Conservation (phyloP, 768 basidiomycete species). For the Boletus reticuloceps region DNA sequence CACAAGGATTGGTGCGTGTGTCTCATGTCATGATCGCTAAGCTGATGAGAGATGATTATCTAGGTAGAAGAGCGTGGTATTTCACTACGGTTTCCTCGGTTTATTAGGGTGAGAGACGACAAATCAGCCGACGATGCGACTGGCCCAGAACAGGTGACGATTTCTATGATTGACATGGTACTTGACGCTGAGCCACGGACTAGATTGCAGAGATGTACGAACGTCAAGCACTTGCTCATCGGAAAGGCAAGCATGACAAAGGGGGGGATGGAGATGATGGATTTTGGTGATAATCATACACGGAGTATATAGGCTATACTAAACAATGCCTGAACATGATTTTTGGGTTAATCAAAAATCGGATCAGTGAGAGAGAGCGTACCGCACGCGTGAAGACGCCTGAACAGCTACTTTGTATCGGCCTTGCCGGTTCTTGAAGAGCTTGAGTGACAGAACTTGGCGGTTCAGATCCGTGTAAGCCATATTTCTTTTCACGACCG, state of each 20-base stretch:
- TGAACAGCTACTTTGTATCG: slow-evolving; percentile 16
- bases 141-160: slow-evolving; percentile 80
- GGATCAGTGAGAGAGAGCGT: neutral
- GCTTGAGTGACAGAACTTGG: slow-evolving; percentile 49
- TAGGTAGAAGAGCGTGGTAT: slow-evolving; percentile 89
- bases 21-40: neutral
- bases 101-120: slow-evolving; percentile 90
- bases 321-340: slow-evolving; percentile 5
- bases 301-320: slow-evolving; percentile 11
- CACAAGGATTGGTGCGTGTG: slow-evolving; percentile 75
- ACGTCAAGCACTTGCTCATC: slow-evolving; percentile 79
- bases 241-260: slow-evolving; percentile 62
- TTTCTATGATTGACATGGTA: neutral
- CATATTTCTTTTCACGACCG: slow-evolving; percentile 73
- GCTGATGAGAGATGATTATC: neutral
- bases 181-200: slow-evolving; percentile 1
- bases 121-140: slow-evolving; percentile 93
- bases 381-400: neutral
- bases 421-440: slow-evolving; percentile 40
- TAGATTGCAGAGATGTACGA: slow-evolving; percentile 95
- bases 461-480: slow-evolving; percentile 31
- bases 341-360: neutral
- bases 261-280: slow-evolving; percentile 68
- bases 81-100: slow-evolving; percentile 94
- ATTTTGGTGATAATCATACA: slow-evolving; percentile 61